Conservation (phyloP, 768 basidiomycete genomes). For the Mycena indigotica region DNA sequence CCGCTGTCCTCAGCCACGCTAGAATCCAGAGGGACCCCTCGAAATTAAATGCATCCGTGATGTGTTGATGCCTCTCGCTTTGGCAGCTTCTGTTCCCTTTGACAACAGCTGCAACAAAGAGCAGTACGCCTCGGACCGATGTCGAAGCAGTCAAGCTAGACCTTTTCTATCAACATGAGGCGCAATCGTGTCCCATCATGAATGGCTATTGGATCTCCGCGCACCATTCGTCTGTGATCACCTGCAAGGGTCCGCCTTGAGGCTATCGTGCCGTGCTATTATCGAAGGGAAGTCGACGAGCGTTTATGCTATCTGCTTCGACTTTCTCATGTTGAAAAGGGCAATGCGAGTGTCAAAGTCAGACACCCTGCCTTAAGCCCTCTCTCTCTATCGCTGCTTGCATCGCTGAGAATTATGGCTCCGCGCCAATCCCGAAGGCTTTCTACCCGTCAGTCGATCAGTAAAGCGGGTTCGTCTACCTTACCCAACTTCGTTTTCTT, state of each 20-base stretch:
- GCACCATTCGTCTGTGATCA: constrained; percentile 8
- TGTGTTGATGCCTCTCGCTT: neutral
- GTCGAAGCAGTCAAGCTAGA: no score
- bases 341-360: constrained; percentile 9
- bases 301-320: constrained; percentile 22
- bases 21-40: neutral
- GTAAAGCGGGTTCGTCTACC: neutral
- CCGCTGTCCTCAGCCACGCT: neutral
- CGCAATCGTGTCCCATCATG: neutral
- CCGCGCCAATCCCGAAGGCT: neutral
- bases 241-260: constrained; percentile 27
- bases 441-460: neutral
- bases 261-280: constrained; percentile 43
- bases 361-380: neutral
- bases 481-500: neutral
- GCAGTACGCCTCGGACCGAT: neutral
- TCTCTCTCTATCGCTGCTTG: neutral
- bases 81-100: constrained; percentile 5
- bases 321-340: constrained; percentile 31
- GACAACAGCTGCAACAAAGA: neutral
- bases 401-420: neutral
- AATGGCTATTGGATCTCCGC: constrained; percentile 10
- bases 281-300: constrained; percentile 33
- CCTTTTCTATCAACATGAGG: constrained; percentile 23
- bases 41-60: neutral